Base-by-base conservation (phyloP, 805 yeast species). In the Metschnikowia matae region DNA sequence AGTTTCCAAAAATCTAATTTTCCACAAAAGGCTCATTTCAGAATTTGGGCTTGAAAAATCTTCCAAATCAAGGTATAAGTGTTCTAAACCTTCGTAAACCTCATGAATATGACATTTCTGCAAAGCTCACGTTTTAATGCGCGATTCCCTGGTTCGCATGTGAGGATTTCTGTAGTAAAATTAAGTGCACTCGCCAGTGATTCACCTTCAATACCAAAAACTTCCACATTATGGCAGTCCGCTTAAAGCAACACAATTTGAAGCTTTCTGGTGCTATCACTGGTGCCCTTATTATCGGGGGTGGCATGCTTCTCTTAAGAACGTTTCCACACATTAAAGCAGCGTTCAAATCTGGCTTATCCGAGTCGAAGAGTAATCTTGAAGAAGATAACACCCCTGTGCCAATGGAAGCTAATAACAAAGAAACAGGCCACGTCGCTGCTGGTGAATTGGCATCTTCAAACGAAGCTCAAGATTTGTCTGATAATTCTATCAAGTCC, bases 291-390 rank as follows among this genome's bases (percentile, higher is more conserved):
- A 55, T 74, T 3, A 47, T 77, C 11, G 80, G 80, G 21, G 74
- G 76, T 3, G 66, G 76, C 0, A 62, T 70, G 26, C 41, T 79
- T 5, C 52, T 78, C 8, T 62, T 79, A 50, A 69, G 69, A 48
- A 79, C 81, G 4, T 79, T 70, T 52, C 83, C 83, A n/a, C 82
- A 79, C 54, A 62, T 78, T 39, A 64, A 63, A 48, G 53, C 64
- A n/a, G 50, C 69, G 15, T 59, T 52, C 47, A 53, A 61, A 18
- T 62, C 54, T 44, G 66, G n/a, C n/a, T 29, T 37, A 17, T 14
- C 35, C 29, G 57, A 53, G 39, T 55, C 54, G 18, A 56, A 51
- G 31, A 56, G 47, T 38, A 51, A 52, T 18, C 13, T 11, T 34
- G 45, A 42, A 17, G 46, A 44, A 36, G 53, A 45, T 15, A 37